A percentile compares a stretch with the other conserved stretches of the same genome.
Evolutionary conservation across 345 rosid species (phyloP).

Genomic region (Mangifera indica): DNA sequence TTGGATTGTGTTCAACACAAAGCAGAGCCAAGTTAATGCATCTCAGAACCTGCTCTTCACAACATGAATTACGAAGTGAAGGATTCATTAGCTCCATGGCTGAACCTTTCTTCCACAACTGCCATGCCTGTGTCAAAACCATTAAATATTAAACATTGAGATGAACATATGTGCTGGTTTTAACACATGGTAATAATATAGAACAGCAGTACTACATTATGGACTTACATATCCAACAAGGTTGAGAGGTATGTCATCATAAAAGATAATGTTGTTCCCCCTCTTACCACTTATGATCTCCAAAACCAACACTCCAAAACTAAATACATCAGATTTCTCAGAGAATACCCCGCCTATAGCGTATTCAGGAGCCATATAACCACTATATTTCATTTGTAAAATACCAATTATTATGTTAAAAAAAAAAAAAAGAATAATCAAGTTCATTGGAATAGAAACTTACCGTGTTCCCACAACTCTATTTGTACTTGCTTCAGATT

Average conservation of each 20-base stretch:
- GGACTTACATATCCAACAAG: conserved; percentile 25
- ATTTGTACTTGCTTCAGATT: neutral
- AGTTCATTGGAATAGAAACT: neutral
- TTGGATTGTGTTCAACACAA: neutral
- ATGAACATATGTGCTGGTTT: neutral
- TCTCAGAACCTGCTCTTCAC: neutral
- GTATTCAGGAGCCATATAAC: conserved; percentile 26
- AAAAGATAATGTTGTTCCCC: neutral
- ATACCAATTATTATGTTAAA: neutral
- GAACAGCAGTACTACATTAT: no score
- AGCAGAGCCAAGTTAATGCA: conserved; percentile 5
- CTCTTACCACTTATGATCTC: conserved; percentile 22
- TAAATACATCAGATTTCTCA: conserved; percentile 24
- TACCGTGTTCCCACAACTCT: conserved; percentile 12
- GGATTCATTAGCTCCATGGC: conserved; percentile 6
- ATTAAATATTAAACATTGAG: neutral
- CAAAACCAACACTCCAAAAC: conserved; percentile 23
- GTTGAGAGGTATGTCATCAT: neutral
- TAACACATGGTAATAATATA: neutral
- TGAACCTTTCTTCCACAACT: conserved; percentile 16
- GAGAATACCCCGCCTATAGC: conserved; percentile 22
- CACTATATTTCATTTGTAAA: conserved; percentile 4
- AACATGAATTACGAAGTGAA: neutral
- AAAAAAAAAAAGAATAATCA: no score
- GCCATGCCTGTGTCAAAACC: conserved; percentile 20